Evolutionary conservation across 73 alveolate species (phyloP).

Genomic region (Blepharisma stoltei): DNA sequence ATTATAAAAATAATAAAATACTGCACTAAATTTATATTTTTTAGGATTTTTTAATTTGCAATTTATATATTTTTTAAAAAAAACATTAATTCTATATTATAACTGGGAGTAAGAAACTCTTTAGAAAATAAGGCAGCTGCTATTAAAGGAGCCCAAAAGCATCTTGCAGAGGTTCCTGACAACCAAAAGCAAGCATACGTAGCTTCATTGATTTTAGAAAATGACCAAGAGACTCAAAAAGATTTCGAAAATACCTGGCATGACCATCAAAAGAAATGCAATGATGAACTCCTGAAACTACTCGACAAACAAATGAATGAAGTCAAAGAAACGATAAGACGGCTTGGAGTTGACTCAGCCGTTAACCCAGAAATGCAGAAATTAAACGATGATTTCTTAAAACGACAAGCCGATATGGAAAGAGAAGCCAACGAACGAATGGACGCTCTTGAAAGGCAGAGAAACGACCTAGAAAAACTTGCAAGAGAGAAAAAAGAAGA

Average conservation of each 20-base stretch:
- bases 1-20: too few species aligned
- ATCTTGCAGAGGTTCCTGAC: not conserved
- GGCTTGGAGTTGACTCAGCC: not conserved
- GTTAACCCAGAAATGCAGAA: not conserved
- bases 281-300: not conserved
- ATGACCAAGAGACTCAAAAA: not conserved
- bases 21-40: too few species aligned
- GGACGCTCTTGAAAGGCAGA: conserved; percentile 12
- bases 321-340: not conserved
- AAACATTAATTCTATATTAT: too few species aligned
- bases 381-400: not conserved
- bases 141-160: not conserved
- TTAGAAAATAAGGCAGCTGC: not conserved
- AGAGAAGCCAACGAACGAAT: not conserved
- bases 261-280: not conserved
- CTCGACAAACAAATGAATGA: not conserved
- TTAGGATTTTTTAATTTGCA: too few species aligned
- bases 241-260: not conserved
- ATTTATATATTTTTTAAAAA: too few species aligned
- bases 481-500: not conserved
- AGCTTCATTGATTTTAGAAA: not conserved
- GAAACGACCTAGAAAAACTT: not conserved
- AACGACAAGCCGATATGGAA: not conserved
- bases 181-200: not conserved
- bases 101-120: not conserved